A percentile compares a stretch with the other conserved stretches of the same genome.
Evolutionary conservation across 2,329 filamentous ascomycete genomes (phyloP).

Genomic region (Pyricularia sp.): DNA sequence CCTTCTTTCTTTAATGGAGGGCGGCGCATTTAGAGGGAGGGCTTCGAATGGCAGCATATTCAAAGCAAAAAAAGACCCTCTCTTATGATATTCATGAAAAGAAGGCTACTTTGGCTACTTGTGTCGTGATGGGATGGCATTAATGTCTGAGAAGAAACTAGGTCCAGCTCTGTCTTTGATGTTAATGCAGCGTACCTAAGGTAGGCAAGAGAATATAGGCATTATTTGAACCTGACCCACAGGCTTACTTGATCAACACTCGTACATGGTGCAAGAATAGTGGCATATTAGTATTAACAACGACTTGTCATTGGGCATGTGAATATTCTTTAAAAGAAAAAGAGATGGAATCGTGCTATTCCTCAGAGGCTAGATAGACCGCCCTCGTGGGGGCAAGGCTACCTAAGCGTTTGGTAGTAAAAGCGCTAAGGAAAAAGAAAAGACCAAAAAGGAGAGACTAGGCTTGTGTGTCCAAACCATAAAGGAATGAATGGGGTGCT

Average conservation of each 20-base stretch:
- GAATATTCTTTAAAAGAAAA: background rate
- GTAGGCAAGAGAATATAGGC: too few species aligned
- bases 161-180: too few species aligned
- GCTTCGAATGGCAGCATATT: background rate
- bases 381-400: background rate
- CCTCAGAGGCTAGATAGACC: background rate
- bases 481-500: background rate
- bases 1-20: background rate
- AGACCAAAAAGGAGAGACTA: background rate
- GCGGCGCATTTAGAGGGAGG: constrained; percentile 3
- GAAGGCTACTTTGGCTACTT: background rate
- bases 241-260: background rate
- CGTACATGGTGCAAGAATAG: background rate
- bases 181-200: too few species aligned
- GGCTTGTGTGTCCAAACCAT: background rate
- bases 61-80: background rate
- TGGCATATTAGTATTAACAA: background rate
- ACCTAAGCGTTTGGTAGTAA: background rate
- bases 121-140: too few species aligned
- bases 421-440: background rate
- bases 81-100: background rate
- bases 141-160: too few species aligned
- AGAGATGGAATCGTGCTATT: background rate
- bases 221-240: too few species aligned
- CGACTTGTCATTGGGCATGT: background rate